These are phyloP conservation scores for Falciphora oryzae DNA, from an alignment of 2,329 filamentous ascomycete species.

Conservation along the genomic window DNA sequence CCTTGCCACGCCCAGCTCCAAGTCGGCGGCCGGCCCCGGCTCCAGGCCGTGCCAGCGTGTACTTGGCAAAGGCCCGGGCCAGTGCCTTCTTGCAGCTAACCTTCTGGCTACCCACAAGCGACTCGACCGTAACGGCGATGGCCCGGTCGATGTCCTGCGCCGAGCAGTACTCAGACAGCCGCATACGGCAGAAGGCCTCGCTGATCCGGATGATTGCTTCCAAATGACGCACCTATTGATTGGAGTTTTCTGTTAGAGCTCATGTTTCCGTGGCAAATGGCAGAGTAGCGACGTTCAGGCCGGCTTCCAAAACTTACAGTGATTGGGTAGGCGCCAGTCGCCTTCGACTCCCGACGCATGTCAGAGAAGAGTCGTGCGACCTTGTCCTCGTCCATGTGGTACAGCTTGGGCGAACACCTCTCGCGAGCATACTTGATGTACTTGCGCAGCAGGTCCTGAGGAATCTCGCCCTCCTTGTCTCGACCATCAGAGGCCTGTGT, in stretches of 20 bases:
- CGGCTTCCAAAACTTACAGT: constrained; percentile 60
- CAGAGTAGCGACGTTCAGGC: not conserved
- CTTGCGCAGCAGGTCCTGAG: constrained; percentile 86
- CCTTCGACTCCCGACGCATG: constrained; percentile 87
- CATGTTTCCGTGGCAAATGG: not conserved
- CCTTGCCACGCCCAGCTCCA: constrained; percentile 10
- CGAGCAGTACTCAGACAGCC: constrained; percentile 91
- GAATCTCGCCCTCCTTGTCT: constrained; percentile 63
- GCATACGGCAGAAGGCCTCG: constrained; percentile 95
- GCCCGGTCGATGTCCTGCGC: constrained; percentile 90
- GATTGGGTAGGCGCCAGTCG: constrained; percentile 94
- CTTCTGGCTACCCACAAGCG: constrained; percentile 94
- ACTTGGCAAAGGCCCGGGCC: constrained; percentile 92
- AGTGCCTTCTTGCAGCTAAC: constrained; percentile 96
- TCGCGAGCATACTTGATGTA: constrained; percentile 95
- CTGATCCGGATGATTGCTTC: constrained; percentile 96
- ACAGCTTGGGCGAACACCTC: constrained; percentile 83
- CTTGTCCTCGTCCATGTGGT: constrained; percentile 98
- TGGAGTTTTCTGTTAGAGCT: not conserved
- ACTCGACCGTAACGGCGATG: constrained; percentile 93
- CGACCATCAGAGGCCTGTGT: constrained; percentile 23
- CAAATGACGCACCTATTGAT: constrained; percentile 76
- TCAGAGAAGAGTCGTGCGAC: constrained; percentile 89
- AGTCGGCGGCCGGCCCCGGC: constrained; percentile 21
- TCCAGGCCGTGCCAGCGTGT: constrained; percentile 56